phyloP scores from a whole-genome alignment of 2,329 filamentous ascomycete genomes.

The Neopestalotiopsis sp. region DNA sequence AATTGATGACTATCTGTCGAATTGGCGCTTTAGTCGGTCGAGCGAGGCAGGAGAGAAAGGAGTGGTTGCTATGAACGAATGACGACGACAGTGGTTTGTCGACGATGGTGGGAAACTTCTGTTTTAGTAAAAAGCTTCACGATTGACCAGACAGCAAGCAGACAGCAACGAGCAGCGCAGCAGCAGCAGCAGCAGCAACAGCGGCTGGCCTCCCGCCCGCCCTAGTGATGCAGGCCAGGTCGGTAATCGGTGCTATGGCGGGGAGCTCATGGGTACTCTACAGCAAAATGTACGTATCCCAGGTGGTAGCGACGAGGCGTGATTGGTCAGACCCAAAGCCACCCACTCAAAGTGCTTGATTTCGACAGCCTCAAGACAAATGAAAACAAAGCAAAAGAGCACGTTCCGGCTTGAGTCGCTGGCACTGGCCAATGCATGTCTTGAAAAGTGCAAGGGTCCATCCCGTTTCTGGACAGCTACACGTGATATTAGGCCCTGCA shows the following conservation, averaged over 20 bases:
- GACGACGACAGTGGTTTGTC: not conserved
- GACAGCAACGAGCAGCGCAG: not conserved
- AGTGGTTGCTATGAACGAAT: not conserved
- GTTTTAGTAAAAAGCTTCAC: constrained; percentile 15
- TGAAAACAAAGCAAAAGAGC: constrained; percentile 15
- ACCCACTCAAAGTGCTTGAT: not conserved
- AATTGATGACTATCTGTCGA: not conserved
- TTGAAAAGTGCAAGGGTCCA: not conserved
- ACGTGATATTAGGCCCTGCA: constrained; percentile 10
- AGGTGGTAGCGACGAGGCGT: not conserved
- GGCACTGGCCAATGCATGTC: not conserved
- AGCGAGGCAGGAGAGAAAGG: not conserved
- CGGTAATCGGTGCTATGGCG: constrained; percentile 1
- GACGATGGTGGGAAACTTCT: constrained; percentile 5
- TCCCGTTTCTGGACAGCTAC: not conserved
- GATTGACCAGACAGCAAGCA: not conserved
- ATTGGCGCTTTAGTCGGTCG: not conserved
- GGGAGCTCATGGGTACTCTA: not conserved
- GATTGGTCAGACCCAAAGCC: not conserved
- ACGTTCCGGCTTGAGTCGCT: constrained; percentile 7
- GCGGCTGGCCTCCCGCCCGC: not conserved
- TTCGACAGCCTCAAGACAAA: constrained; percentile 8
- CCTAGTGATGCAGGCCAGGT: not conserved
- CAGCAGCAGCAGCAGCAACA: not conserved
- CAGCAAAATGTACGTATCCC: not conserved